These are phyloP conservation scores for Fusarium sp. DNA, from an alignment of 2,329 filamentous ascomycete genomes.

Conservation along the genomic window DNA sequence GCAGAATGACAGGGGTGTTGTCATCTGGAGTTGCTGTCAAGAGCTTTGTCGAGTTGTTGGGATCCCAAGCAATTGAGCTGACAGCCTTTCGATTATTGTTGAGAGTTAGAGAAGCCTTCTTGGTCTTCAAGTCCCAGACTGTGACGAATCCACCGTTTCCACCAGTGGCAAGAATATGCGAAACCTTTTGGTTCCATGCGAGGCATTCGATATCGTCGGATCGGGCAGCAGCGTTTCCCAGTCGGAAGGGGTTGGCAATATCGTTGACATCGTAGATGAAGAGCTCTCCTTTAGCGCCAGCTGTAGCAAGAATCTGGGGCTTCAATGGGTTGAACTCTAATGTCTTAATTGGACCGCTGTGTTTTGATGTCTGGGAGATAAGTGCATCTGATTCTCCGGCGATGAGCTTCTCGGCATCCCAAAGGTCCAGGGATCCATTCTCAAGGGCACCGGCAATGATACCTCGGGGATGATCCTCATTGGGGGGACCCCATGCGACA, in stretches of 20 bases:
- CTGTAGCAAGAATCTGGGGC: conserved; percentile 90
- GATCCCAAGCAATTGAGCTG: conserved; percentile 97
- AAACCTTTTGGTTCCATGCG: conserved; percentile 98
- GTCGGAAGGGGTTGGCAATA: conserved; percentile 84
- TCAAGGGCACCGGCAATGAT: conserved; percentile 96
- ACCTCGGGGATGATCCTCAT: conserved; percentile 81
- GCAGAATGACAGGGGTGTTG: conserved; percentile 84
- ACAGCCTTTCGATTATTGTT: conserved; percentile 96
- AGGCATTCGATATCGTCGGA: conserved; percentile 96
- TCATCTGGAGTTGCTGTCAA: conserved; percentile 93
- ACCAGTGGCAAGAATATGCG: conserved; percentile 95
- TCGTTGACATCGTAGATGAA: conserved; percentile 97
- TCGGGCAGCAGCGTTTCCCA: conserved; percentile 88
- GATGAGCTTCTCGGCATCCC: conserved; percentile 82
- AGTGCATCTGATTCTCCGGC: conserved; percentile 75
- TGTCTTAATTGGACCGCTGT: conserved; percentile 91
- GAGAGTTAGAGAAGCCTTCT: conserved; percentile 95
- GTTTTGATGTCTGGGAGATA: conserved; percentile 88
- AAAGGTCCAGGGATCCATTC: conserved; percentile 91
- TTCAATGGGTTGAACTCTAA: conserved; percentile 96
- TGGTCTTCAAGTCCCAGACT: conserved; percentile 98
- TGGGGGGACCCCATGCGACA: conserved; percentile 90
- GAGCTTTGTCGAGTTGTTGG: conserved; percentile 92
- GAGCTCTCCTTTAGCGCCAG: conserved; percentile 93
- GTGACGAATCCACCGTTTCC: conserved; percentile 95